Base-by-base conservation (phyloP, 78 protist species). In the Cavenderia fasciculata region DNA sequence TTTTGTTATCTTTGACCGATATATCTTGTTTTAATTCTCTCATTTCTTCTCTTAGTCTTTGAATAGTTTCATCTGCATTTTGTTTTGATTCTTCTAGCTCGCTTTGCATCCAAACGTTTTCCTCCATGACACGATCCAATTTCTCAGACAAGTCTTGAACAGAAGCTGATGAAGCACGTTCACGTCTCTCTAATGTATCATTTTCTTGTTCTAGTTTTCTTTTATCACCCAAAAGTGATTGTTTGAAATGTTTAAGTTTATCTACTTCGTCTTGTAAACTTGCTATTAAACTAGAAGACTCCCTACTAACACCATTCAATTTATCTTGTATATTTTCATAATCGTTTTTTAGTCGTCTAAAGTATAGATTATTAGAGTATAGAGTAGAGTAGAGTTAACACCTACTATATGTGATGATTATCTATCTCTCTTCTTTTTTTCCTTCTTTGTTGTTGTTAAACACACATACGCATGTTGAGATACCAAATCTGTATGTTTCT, bases 61-160 rank as follows among this genome's bases (percentile, higher is more conserved):
- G 93, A 40, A 75, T 87, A 5, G 86, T 76, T 63, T 87, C 93
- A 68, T 87, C 87, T 18, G 85, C 85, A 34, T 46, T 47, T 69
- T 52, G 61, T 87, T 76, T 68, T 47, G 93, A 76, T 47, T 87
- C 93, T 34, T 87, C 93, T 1, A 87, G 41, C 19, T 87, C 93
- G 33, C 65, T 63, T 71, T 87, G 93, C 57, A 87, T 75, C 93
- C 93, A 87, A 70, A 76, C 93, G 23, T 87, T 87, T 57, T 87
- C 93, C 51, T 87, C 93, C 77, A 87, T 68, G 11, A 87, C 49
- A 49, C 27, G 61, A 36, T 87, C 77, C 14, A 87, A 34, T 62
- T 87, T 87, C 40, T 61, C 84, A 0, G 93, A 46, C 43, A 87
- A 54, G 49, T 87, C 93, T 10, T 41, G 5, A 21, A 87, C 77